Conservation (phyloP, 2,329 filamentous ascomycete genomes). For the Drechslera avenae region DNA sequence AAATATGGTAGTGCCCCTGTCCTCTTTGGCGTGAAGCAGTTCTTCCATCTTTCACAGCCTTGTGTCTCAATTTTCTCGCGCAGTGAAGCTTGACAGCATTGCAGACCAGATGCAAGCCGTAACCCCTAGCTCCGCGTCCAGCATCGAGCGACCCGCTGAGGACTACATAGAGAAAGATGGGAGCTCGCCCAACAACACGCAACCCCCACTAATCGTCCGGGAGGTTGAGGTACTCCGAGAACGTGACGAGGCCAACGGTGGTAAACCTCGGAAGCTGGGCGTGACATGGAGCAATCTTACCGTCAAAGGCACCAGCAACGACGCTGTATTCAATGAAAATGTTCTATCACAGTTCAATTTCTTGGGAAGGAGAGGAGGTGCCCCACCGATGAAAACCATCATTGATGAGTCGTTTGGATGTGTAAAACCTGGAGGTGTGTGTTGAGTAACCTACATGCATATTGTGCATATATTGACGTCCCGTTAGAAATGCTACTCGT, state of each 20-base stretch:
- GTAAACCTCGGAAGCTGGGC: conserved; percentile 68
- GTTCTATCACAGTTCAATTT: conserved; percentile 60
- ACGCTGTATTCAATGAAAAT: conserved; percentile 67
- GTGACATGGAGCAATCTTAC: conserved; percentile 75
- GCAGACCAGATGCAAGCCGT: not conserved
- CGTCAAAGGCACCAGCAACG: conserved; percentile 70
- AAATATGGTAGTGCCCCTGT: too few species aligned
- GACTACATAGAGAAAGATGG: not conserved
- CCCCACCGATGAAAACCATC: conserved; percentile 61
- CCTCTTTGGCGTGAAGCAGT: too few species aligned
- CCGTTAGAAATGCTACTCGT: conserved; percentile 68
- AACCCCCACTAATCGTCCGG: not conserved
- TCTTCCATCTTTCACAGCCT: too few species aligned
- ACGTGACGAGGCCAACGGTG: not conserved
- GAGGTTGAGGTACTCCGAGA: conserved; percentile 1
- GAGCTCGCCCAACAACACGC: not conserved
- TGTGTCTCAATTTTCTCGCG: too few species aligned
- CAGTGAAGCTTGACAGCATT: not conserved
- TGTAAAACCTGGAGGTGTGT: conserved; percentile 62
- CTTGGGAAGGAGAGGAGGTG: conserved; percentile 52
- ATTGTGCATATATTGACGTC: not conserved
- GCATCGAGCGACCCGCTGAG: conserved; percentile 1
- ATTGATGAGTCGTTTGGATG: conserved; percentile 69
- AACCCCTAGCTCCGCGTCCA: not conserved
- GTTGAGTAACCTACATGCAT: not conserved